Evolutionary conservation across 1,139 yeast genomes (phyloP).

Genomic region (Diutina ranongensis): DNA sequence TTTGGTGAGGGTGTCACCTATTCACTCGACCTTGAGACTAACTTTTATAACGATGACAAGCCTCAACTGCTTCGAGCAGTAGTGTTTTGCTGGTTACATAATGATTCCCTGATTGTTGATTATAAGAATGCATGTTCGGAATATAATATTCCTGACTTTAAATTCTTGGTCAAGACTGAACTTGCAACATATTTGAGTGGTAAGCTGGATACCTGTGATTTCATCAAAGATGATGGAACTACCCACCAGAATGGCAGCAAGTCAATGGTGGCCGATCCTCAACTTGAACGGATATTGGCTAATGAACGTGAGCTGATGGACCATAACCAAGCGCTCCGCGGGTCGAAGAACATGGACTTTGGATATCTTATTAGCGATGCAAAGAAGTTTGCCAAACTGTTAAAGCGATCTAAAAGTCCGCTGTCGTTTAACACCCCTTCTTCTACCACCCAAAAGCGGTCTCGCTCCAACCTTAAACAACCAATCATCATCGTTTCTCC

Average conservation of each 20-base stretch:
- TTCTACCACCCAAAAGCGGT: background rate
- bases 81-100: slow-evolving; percentile 71
- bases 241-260: slow-evolving; percentile 5
- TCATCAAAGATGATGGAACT: slow-evolving; percentile 20
- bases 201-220: slow-evolving; percentile 43
- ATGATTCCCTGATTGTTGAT: slow-evolving; percentile 69
- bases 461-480: background rate
- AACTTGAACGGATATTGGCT: slow-evolving; percentile 38
- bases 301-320: slow-evolving; percentile 62
- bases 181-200: slow-evolving; percentile 75
- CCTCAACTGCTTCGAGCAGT: slow-evolving; percentile 49
- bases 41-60: slow-evolving; percentile 42
- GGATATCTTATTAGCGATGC: slow-evolving; percentile 66
- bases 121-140: slow-evolving; percentile 67
- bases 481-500: slow-evolving; percentile 94
- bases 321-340: slow-evolving; percentile 74
- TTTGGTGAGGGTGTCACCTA: slow-evolving; percentile 17
- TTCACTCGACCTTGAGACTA: slow-evolving; percentile 37
- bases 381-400: slow-evolving; percentile 43
- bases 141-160: slow-evolving; percentile 55
- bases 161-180: slow-evolving; percentile 80
- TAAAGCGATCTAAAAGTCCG: slow-evolving; percentile 27
- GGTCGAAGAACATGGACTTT: slow-evolving; percentile 65
- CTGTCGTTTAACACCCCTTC: background rate
- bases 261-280: slow-evolving; percentile 29